Evolutionary conservation across 805 yeast species (phyloP).

Genomic region (Candida silvatica): DNA sequence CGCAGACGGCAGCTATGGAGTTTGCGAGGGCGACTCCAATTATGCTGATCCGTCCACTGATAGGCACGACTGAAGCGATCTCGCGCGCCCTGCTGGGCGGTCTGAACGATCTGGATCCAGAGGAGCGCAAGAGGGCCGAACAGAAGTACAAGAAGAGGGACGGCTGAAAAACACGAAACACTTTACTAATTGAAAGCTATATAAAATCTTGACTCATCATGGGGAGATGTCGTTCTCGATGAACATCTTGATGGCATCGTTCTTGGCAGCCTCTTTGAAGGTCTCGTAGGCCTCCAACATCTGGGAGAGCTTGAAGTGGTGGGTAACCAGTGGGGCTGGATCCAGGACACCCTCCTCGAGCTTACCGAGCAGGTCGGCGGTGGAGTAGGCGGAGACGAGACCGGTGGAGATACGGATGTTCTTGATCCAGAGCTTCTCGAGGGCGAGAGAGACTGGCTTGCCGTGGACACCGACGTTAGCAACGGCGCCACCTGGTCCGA

Average conservation of each 20-base stretch:
- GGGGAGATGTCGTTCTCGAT: constrained; percentile 15
- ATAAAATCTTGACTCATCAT: background rate
- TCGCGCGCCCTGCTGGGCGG: constrained; percentile 78
- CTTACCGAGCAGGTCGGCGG: constrained; percentile 28
- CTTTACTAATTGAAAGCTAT: constrained; percentile 1
- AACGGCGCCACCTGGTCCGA: constrained; percentile 52
- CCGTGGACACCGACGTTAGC: constrained; percentile 59
- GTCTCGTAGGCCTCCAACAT: constrained; percentile 53
- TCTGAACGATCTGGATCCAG: constrained; percentile 70
- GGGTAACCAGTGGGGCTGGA: constrained; percentile 48
- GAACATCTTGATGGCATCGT: constrained; percentile 45
- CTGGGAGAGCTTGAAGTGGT: constrained; percentile 45
- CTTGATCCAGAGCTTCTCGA: constrained; percentile 38
- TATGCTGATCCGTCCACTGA: constrained; percentile 72
- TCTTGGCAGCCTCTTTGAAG: constrained; percentile 43
- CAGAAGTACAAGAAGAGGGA: constrained; percentile 50
- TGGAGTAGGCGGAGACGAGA: constrained; percentile 38
- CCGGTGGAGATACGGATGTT: constrained; percentile 39
- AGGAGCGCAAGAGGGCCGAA: constrained; percentile 43
- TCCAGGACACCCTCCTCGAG: constrained; percentile 31
- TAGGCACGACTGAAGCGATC: constrained; percentile 89
- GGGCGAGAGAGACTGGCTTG: constrained; percentile 28
- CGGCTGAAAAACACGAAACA: background rate
- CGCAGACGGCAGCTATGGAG: constrained; percentile 59
- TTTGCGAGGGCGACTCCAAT: constrained; percentile 74